Conservation (phyloP, 306 rosid genomes). For the Potentilla sterilis region DNA sequence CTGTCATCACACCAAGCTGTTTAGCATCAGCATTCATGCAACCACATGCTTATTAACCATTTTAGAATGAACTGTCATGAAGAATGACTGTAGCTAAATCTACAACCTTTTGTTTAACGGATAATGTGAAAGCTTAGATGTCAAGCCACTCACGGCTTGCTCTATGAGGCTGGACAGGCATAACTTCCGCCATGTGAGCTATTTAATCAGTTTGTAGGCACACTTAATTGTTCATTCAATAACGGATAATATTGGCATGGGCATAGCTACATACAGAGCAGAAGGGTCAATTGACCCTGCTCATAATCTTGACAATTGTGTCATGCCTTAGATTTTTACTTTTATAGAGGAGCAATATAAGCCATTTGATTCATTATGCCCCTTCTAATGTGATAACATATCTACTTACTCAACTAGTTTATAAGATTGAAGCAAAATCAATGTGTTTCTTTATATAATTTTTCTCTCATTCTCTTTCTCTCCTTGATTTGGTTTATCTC, state of each 20-base stretch:
- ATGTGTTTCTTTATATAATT: too few relatives aligned
- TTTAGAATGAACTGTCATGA: background rate
- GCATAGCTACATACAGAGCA: too few relatives aligned
- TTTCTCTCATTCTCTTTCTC: too few relatives aligned
- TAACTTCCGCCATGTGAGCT: background rate
- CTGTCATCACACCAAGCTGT: background rate
- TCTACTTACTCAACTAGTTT: too few relatives aligned
- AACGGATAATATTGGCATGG: background rate
- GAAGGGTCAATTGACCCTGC: too few relatives aligned
- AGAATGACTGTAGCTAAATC: background rate
- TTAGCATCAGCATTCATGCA: background rate
- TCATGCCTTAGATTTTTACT: too few relatives aligned
- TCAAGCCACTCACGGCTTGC: background rate
- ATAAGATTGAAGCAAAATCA: too few relatives aligned
- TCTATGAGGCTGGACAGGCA: background rate
- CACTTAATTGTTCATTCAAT: background rate
- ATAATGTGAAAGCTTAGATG: background rate
- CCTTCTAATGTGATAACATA: too few relatives aligned
- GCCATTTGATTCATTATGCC: too few relatives aligned
- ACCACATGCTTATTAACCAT: background rate
- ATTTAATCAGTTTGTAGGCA: background rate
- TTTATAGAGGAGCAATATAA: too few relatives aligned
- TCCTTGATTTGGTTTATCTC: too few relatives aligned
- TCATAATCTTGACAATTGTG: too few relatives aligned
- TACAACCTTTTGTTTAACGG: background rate